A percentile compares a stretch with the other conserved stretches of the same genome.
phyloP scores from a whole-genome alignment of 306 rosid genomes.

The Quillaja saponaria region DNA sequence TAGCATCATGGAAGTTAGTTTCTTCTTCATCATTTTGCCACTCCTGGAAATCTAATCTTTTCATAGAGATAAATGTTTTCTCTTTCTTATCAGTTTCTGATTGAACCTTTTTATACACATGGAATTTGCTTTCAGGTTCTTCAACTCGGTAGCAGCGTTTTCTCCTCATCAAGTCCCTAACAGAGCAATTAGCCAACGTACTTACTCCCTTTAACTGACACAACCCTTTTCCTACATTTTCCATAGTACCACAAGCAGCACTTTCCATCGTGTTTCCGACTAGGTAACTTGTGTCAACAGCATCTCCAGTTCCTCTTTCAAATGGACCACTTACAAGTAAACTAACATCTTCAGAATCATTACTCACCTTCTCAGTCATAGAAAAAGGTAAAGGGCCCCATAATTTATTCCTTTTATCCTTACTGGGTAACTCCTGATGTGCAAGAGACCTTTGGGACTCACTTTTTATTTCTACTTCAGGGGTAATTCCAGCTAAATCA shows the following conservation, averaged over 20 bases:
- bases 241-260: constrained; percentile 29
- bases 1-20: constrained; percentile 30
- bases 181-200: constrained; percentile 49
- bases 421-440: constrained; percentile 31
- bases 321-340: constrained; percentile 25
- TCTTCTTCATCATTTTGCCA: constrained; percentile 30
- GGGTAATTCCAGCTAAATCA: constrained; percentile 44
- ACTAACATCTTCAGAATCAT: constrained; percentile 27
- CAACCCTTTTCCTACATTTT: constrained; percentile 32
- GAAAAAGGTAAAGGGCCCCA: constrained; percentile 78
- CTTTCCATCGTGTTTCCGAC: constrained; percentile 32
- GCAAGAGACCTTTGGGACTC: constrained; percentile 41
- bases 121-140: constrained; percentile 43
- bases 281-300: constrained; percentile 35
- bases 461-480: constrained; percentile 36
- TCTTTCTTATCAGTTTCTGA: constrained; percentile 43
- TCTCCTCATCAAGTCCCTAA: constrained; percentile 91
- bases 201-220: constrained; percentile 40
- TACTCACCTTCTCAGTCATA: constrained; percentile 34
- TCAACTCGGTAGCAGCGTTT: constrained; percentile 58
- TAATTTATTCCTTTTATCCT: constrained; percentile 48
- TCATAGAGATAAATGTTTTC: constrained; percentile 32
- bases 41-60: constrained; percentile 34
- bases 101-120: constrained; percentile 35
- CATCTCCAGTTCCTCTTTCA: constrained; percentile 36